These are phyloP conservation scores for Globisporangium acanthophoron DNA, from an alignment of 352 stramenopile genomes.

Conservation along the genomic window DNA sequence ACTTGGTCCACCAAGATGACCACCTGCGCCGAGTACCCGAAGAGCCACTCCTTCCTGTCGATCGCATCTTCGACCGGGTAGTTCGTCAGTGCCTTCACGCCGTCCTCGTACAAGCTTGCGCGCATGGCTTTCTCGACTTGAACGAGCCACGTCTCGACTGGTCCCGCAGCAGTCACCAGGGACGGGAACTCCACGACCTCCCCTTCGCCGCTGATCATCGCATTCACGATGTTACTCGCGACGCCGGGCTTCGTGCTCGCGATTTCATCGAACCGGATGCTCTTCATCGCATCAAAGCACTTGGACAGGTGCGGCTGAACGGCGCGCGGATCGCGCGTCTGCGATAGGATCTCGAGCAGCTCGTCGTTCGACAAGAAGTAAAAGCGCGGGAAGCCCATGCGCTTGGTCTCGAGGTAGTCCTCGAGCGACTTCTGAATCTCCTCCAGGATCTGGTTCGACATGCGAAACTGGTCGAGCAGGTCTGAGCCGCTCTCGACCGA, in stretches of 20 bases:
- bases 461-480: slow-evolving; percentile 78
- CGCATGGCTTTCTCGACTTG: slow-evolving; percentile 88
- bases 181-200: slow-evolving; percentile 79
- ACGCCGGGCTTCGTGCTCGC: slow-evolving; percentile 18
- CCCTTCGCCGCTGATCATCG: slow-evolving; percentile 84
- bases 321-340: slow-evolving; percentile 85
- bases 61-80: slow-evolving; percentile 88
- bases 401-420: slow-evolving; percentile 91
- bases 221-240: slow-evolving; percentile 53
- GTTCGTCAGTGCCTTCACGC: slow-evolving; percentile 73
- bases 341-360: slow-evolving; percentile 87
- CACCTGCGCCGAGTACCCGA: slow-evolving; percentile 80
- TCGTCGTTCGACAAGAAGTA: slow-evolving; percentile 93
- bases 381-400: slow-evolving; percentile 89
- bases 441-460: slow-evolving; percentile 83
- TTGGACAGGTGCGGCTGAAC: slow-evolving; percentile 90
- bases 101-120: slow-evolving; percentile 80
- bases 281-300: slow-evolving; percentile 92
- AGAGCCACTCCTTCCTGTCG: slow-evolving; percentile 87
- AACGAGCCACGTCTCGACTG: slow-evolving; percentile 85
- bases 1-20: slow-evolving; percentile 91
- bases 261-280: slow-evolving; percentile 76
- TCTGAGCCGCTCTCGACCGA: slow-evolving; percentile 69
- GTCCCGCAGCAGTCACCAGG: slow-evolving; percentile 72
- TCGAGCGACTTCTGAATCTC: slow-evolving; percentile 91